These are phyloP conservation scores for Kalanchoe fedtschenkoi DNA, from an alignment of 164 flowering plant genomes.

Conservation along the genomic window DNA sequence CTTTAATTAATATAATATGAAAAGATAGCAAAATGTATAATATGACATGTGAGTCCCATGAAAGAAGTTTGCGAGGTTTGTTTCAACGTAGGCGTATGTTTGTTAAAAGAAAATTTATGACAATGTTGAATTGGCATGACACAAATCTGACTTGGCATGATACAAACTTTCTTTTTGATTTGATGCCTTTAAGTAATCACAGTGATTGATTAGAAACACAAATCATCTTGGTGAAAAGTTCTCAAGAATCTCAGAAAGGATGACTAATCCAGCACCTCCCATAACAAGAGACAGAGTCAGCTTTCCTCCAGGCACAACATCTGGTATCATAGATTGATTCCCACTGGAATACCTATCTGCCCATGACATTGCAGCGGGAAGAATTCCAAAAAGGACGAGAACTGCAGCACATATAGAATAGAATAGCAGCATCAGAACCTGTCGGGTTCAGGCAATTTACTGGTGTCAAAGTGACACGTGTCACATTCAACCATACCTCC, in stretches of 20 bases:
- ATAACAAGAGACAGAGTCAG: slow-evolving; percentile 51
- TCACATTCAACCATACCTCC: slow-evolving; percentile 46
- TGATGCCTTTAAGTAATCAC: neutral
- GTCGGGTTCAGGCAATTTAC: neutral
- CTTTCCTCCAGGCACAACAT: slow-evolving; percentile 75
- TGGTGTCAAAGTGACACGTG: neutral
- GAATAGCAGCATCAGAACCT: neutral
- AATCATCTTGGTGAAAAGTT: slow-evolving; percentile 21
- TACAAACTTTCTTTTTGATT: neutral
- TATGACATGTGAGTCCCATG: no score
- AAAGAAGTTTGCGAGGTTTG: no score
- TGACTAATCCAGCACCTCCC: slow-evolving; percentile 59
- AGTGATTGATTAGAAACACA: neutral
- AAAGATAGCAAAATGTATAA: no score
- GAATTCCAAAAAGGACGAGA: slow-evolving; percentile 78
- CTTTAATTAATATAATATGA: no score
- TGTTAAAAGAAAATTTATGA: no score
- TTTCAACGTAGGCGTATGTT: no score
- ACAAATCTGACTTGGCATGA: neutral
- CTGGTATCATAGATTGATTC: slow-evolving; percentile 26
- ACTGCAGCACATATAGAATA: slow-evolving; percentile 24
- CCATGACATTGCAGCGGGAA: slow-evolving; percentile 98
- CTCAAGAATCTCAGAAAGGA: slow-evolving; percentile 49
- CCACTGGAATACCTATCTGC: slow-evolving; percentile 57
- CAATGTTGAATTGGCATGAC: no score